phyloP scores from a whole-genome alignment of 306 rosid species.

The Castanea sativa region DNA sequence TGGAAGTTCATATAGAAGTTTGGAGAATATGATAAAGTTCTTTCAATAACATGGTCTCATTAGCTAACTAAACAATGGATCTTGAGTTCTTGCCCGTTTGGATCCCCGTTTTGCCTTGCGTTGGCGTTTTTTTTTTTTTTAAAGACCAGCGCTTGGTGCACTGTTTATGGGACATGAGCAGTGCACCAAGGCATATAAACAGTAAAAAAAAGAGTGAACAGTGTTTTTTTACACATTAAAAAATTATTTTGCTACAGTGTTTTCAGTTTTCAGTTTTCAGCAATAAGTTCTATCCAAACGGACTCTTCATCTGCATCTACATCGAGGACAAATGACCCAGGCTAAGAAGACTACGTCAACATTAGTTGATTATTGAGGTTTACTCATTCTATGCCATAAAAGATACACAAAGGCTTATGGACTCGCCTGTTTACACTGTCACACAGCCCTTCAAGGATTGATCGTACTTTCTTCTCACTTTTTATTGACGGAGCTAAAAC shows the following conservation, averaged over 20 bases:
- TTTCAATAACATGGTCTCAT: neutral
- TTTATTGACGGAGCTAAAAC: conserved; percentile 73
- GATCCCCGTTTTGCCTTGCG: too few relatives aligned
- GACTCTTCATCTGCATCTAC: neutral
- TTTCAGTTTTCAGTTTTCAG: too few relatives aligned
- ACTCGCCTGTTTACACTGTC: conserved; percentile 83
- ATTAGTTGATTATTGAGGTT: neutral
- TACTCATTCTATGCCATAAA: conserved; percentile 1
- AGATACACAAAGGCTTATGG: conserved; percentile 2
- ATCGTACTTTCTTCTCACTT: conserved; percentile 85
- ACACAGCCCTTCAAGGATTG: conserved; percentile 77
- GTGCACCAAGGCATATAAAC: too few relatives aligned
- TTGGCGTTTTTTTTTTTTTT: too few relatives aligned
- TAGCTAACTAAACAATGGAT: neutral
- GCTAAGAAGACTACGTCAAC: neutral
- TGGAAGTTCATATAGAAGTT: conserved; percentile 6
- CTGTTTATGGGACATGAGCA: too few relatives aligned
- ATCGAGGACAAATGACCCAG: neutral
- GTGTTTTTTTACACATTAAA: too few relatives aligned
- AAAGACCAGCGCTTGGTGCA: too few relatives aligned
- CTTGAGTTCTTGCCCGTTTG: too few relatives aligned
- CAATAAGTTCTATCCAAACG: too few relatives aligned
- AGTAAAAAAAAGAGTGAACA: too few relatives aligned
- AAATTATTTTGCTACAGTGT: too few relatives aligned
- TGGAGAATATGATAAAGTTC: conserved; percentile 10